phyloP scores from a whole-genome alignment of 176 grass and related monocot genomes.

The Ampelocalamus luodianensis region DNA sequence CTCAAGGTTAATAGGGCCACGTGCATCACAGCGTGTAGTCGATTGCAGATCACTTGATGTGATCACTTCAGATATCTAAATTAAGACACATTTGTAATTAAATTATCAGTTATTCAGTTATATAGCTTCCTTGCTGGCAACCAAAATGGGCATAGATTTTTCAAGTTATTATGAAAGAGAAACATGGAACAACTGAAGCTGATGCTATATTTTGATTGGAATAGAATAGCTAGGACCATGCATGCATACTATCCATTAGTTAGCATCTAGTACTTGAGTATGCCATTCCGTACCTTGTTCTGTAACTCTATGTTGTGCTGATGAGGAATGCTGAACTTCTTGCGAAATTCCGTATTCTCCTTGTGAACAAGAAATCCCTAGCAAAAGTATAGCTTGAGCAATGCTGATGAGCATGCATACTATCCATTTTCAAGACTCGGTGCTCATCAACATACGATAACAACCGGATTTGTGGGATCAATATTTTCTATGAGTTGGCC shows the following conservation, averaged over 20 bases:
- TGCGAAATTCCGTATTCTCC: slow-evolving; percentile 33
- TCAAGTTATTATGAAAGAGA: neutral
- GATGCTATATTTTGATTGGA: neutral
- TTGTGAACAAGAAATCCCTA: slow-evolving; percentile 25
- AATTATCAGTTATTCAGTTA: too few relatives aligned
- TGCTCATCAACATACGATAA: too few relatives aligned
- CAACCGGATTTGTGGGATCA: too few relatives aligned
- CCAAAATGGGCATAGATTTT: neutral
- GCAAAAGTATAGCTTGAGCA: neutral
- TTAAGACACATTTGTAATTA: neutral
- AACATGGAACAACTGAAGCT: neutral
- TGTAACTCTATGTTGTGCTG: slow-evolving; percentile 27
- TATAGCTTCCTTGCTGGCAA: neutral
- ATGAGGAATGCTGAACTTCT: slow-evolving; percentile 30
- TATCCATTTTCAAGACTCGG: too few relatives aligned
- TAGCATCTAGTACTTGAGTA: neutral
- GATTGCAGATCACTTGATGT: neutral
- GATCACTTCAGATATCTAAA: slow-evolving; percentile 29
- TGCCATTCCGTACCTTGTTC: slow-evolving; percentile 14
- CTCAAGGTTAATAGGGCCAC: slow-evolving; percentile 16
- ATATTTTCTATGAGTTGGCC: too few relatives aligned
- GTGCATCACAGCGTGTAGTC: neutral
- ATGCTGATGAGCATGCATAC: too few relatives aligned
- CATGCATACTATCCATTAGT: too few relatives aligned
- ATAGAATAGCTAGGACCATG: neutral